Percentiles rank a stretch among this genome's conserved stretches.
These are phyloP conservation scores for Hanseniaspora guilliermondii DNA, from an alignment of 805 yeast genomes.

Conservation along the genomic window DNA sequence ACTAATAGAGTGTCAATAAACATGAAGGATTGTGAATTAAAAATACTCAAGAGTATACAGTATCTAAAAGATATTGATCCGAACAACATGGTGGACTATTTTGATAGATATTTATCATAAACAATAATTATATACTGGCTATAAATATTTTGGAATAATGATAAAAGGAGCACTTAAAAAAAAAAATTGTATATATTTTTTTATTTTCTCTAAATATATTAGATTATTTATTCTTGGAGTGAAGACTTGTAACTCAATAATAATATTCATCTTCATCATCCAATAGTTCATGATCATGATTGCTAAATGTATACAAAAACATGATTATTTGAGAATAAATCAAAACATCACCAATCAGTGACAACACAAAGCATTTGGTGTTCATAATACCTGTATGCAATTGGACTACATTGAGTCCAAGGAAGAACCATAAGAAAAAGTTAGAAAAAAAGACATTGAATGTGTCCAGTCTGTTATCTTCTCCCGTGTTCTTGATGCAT, in stretches of 20 bases:
- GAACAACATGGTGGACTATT: not conserved
- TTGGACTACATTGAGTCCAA: conserved; percentile 9
- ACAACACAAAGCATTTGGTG: conserved; percentile 1
- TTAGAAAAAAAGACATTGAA: conserved; percentile 10
- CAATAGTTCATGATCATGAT: not conserved
- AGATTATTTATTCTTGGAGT: too few species aligned
- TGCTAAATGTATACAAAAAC: conserved; percentile 9
- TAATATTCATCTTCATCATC: conserved; percentile 10
- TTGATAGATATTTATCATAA: conserved; percentile 12
- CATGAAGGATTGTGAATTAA: conserved; percentile 63
- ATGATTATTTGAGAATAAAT: conserved; percentile 7
- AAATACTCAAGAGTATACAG: conserved; percentile 49
- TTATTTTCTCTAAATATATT: not conserved
- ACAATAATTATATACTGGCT: not conserved
- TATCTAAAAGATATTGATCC: not conserved
- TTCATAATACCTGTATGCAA: conserved; percentile 10
- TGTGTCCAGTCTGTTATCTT: conserved; percentile 13
- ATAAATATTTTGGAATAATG: not conserved
- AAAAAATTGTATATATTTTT: not conserved
- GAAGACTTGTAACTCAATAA: not conserved
- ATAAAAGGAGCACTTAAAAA: too few species aligned
- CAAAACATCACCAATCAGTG: conserved; percentile 8
- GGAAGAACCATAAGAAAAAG: conserved; percentile 13
- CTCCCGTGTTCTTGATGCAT: conserved; percentile 46
- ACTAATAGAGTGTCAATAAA: conserved; percentile 39